Evolutionary conservation across 208 protist genomes (phyloP).

Genomic region (Trypanosoma mega): DNA sequence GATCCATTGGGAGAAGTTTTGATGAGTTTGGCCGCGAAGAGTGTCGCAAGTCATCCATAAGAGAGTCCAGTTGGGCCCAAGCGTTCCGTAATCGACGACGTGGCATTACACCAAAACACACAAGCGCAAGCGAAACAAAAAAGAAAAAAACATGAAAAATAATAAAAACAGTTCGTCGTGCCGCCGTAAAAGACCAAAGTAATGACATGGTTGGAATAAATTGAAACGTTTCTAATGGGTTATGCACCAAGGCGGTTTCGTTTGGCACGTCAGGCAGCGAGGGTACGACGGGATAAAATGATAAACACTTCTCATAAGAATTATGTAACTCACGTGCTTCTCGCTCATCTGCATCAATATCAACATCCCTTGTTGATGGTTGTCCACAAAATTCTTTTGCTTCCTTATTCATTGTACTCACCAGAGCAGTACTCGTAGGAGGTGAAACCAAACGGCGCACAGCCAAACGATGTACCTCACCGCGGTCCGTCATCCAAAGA

Average conservation of each 20-base stretch:
- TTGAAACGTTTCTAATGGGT: background rate
- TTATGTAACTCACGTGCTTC: conserved; percentile 20
- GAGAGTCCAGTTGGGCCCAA: conserved; percentile 48
- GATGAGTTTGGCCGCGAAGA: conserved; percentile 2
- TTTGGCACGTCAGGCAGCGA: background rate
- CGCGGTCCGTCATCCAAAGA: conserved; percentile 13
- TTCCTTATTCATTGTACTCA: background rate
- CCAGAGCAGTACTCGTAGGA: background rate
- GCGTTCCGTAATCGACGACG: conserved; percentile 51
- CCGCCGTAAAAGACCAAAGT: conserved; percentile 3
- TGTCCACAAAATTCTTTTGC: background rate
- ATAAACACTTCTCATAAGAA: conserved; percentile 20
- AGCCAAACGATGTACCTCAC: conserved; percentile 7
- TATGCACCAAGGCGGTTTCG: background rate
- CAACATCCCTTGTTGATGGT: conserved; percentile 15
- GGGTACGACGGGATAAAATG: conserved; percentile 2
- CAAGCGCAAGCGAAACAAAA: conserved; percentile 40
- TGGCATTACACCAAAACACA: conserved; percentile 43
- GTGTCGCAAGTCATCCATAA: conserved; percentile 17
- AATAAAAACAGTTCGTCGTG: conserved; percentile 23
- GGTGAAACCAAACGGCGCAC: conserved; percentile 6
- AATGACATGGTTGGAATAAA: background rate
- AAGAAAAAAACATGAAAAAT: conserved; percentile 42
- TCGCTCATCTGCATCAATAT: conserved; percentile 23
- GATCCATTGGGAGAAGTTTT: conserved; percentile 2